phyloP scores from a whole-genome alignment of 2,329 filamentous ascomycete species.

The Metarhizium humberi region DNA sequence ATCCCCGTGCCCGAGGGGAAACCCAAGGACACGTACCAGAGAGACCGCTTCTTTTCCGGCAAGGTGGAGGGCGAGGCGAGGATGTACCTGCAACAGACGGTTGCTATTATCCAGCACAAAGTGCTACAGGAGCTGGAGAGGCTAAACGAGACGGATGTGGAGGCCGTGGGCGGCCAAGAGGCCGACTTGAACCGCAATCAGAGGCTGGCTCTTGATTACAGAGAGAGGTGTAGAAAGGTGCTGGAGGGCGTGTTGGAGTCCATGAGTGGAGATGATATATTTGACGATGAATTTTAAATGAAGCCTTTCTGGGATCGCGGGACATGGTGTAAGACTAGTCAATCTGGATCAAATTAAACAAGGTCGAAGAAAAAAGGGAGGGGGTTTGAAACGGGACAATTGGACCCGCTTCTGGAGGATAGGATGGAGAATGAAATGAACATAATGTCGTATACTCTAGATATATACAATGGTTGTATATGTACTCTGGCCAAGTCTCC shows the following conservation, averaged over 20 bases:
- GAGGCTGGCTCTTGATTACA: slow-evolving; percentile 38
- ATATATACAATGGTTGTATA: no score
- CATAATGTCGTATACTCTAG: no score
- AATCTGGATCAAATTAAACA: no score
- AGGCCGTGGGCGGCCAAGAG: slow-evolving; percentile 29
- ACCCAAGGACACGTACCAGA: slow-evolving; percentile 15
- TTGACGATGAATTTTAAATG: slow-evolving; percentile 6
- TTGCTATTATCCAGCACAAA: slow-evolving; percentile 33
- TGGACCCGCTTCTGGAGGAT: no score
- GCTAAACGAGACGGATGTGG: slow-evolving; percentile 36
- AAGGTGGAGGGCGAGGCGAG: slow-evolving; percentile 17
- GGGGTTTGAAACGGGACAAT: no score
- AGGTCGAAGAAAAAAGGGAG: no score
- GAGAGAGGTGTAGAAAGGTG: slow-evolving; percentile 37
- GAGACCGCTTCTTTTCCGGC: slow-evolving; percentile 21
- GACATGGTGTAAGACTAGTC: no score
- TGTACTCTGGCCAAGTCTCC: background rate
- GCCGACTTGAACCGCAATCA: slow-evolving; percentile 33
- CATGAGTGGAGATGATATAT: slow-evolving; percentile 22
- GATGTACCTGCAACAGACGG: slow-evolving; percentile 23
- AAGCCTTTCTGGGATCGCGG: no score
- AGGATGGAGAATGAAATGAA: no score
- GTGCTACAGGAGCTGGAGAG: slow-evolving; percentile 33
- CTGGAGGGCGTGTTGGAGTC: slow-evolving; percentile 34
- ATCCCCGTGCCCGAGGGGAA: slow-evolving; percentile 14